Base-by-base conservation (phyloP, 2,329 filamentous ascomycete species). In the Tolypocladium pustulatum region DNA sequence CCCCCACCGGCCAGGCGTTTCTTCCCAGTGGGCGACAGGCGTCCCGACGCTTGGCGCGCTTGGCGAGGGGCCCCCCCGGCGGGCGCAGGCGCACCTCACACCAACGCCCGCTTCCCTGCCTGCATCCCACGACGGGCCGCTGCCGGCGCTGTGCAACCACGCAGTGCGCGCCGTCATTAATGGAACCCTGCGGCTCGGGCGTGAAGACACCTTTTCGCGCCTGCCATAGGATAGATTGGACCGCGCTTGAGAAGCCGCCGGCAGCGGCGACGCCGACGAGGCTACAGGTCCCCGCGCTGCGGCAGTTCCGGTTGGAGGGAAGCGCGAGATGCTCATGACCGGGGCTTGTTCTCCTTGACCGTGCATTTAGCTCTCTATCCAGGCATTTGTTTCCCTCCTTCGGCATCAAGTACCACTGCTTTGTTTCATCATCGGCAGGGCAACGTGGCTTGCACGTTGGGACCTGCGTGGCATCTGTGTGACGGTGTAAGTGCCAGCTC, bases 111-210 rank as follows among this genome's bases (percentile, higher is more conserved):
- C 34, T 5, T 37, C 36, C 46, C 52, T 46, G 30, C 52, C 17
- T 32, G 36, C 40, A 4, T 34, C 57, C 34, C 32, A n/a, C 30
- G 54, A 52, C 61, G 61, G 61, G 55, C 58, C 56, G 57, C 55
- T 64, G 61, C 57, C 61, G 59, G 56, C 59, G 52, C 51, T 57
- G 62, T 61, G 61, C 59, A 46, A 61, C 59, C 55, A 36, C 51
- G 17, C 38, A 43, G 56, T 4, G 2, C 46, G 13, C 27, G 8
- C 15, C 46, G 46, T 1, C 55, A 30, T 27, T 1, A 57, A 30
- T 27, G 53, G 41, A 25, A 7, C 20, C 32, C 32, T 34, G 32
- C 32, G 32, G 9, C 32, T 34, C 32, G 32, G 32, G 9, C 32
- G 32, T 34, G n/a, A n/a, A n/a, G n/a, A n/a, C n/a, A n/a, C n/a